Conservation (phyloP, 2,329 filamentous ascomycete genomes). For the Hypoxylon sp. region DNA sequence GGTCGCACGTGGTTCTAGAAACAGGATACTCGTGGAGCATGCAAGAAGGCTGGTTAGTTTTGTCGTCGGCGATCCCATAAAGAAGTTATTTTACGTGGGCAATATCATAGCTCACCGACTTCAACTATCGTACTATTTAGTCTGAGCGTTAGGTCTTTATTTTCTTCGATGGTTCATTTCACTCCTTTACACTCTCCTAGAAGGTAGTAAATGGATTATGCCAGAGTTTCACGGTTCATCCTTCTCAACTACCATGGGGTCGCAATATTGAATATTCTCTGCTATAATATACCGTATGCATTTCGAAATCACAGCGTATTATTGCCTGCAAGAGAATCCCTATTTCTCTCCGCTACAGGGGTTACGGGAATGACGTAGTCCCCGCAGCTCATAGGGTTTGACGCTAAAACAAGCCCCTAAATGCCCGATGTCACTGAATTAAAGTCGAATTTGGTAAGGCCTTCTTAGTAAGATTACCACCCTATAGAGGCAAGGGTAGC, state of each 20-base stretch:
- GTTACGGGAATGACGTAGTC: constrained; percentile 20
- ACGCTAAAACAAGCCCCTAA: constrained; percentile 25
- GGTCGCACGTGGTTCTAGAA: constrained; percentile 28
- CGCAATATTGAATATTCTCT: constrained; percentile 22
- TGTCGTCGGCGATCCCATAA: constrained; percentile 28
- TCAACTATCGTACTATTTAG: not conserved
- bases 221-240: constrained; percentile 2
- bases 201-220: not conserved
- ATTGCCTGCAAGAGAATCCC: constrained; percentile 25
- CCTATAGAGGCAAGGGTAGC: constrained; percentile 9
- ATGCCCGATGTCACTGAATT: constrained; percentile 36
- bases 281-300: constrained; percentile 2
- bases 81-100: constrained; percentile 7
- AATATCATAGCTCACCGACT: constrained; percentile 30
- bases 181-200: not conserved
- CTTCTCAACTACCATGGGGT: constrained; percentile 4
- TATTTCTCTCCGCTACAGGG: constrained; percentile 21
- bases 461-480: constrained; percentile 24
- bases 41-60: constrained; percentile 3
- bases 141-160: not conserved
- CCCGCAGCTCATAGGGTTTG: not conserved
- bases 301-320: constrained; percentile 18
- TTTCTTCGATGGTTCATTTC: constrained; percentile 1
- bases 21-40: constrained; percentile 12
- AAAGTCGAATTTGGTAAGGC: constrained; percentile 25